Evolutionary conservation across 148 eudicot genomes (phyloP), one percentile per base, ranked within the genome.

Genomic region (Diospyros lotus): DNA sequence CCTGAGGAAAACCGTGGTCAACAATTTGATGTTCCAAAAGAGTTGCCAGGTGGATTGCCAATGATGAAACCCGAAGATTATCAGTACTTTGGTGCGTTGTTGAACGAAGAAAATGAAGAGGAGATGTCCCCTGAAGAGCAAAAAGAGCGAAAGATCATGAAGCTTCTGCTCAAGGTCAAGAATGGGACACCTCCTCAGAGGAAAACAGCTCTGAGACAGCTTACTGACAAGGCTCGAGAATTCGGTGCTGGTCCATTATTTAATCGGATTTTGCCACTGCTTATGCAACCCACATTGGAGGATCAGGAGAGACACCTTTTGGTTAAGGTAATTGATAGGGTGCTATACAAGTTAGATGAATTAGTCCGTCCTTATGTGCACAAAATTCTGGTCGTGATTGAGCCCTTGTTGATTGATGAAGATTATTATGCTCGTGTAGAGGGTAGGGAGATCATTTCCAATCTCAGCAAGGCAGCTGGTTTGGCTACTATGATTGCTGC

Each of bases 401-500:
- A 94, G 81, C 98, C 97, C 7, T 81, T 94, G 17, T 80, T 94
- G 75, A 94, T 94, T 76, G 97, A 94, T 80, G 97, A 94, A 80
- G 98, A 94, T 73, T 94, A 94, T 61, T 94, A 92, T 83, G 98
- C 98, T 42, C 98, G 98, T 84, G 97, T 94, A 6, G 97, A 94
- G 80, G 98, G 98, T 28, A 86, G 98, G 74, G 98, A 94, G 76
- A 94, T 94, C 72, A 92, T 94, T 64, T 94, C 98, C 3, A 94
- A 94, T 87, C 88, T 94, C 64, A 94, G 98, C 75, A 94, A 94
- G 80, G 98, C 98, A 73, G 97, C 97, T 79, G 98, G 98, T 1
- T 84, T 94, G 83, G 97, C 98, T 46, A 94, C 98, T 69, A 94
- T 94, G 98, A 94, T 94, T 84, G 98, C 98, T 83, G 97, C 98